Evolutionary conservation across 345 rosid species (phyloP).

Genomic region (Brassica incana): DNA sequence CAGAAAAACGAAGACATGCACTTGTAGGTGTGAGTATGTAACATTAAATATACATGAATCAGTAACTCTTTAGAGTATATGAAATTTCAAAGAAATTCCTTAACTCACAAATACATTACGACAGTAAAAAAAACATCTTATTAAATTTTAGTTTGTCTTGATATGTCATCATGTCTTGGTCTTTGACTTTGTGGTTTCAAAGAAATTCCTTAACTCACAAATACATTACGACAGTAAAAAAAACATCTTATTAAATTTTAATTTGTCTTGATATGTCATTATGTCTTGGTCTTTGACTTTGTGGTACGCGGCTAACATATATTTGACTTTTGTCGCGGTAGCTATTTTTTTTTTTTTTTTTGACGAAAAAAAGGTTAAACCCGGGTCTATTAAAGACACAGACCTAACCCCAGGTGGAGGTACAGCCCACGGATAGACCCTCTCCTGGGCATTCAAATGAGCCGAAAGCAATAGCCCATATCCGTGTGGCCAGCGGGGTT

Average conservation of each 20-base stretch:
- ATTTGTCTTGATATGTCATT: neutral
- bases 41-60: neutral
- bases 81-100: neutral
- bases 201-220: neutral
- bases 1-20: neutral
- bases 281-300: neutral
- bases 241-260: neutral
- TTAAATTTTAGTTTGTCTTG: neutral
- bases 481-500: too few relatives aligned
- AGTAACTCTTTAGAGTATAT: neutral
- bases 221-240: neutral
- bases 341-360: too few relatives aligned
- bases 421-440: too few relatives aligned
- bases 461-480: too few relatives aligned
- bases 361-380: too few relatives aligned
- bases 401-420: too few relatives aligned
- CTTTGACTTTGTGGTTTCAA: neutral
- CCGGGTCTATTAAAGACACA: too few relatives aligned
- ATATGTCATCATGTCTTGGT: neutral
- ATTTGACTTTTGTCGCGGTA: conserved; percentile 5
- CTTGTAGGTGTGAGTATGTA: neutral
- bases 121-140: neutral
- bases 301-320: neutral
- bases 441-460: too few relatives aligned
- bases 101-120: neutral